Base-by-base conservation (phyloP, 768 basidiomycete genomes). In the Tephrocybe sp. region DNA sequence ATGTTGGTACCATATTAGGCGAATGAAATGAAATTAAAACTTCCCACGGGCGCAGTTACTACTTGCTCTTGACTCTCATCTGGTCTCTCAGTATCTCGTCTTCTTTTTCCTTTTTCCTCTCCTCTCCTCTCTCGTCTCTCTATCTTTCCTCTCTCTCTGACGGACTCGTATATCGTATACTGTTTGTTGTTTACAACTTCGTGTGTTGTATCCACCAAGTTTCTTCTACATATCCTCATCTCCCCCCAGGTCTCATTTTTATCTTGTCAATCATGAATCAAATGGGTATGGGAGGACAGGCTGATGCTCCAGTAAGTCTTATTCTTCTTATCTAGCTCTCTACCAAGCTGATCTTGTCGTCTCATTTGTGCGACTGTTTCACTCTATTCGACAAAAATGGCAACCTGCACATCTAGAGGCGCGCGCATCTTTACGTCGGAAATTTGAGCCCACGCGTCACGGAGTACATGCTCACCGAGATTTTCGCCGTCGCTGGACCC, bases 391-490 rank as follows among this genome's bases (percentile, higher is more conserved):
- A 58, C 60, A 49, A 52, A 49, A 56, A 48, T 52, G 58, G 57
- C 48, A 54, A 59, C 56, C 51, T 58, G 48, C 51, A 62, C 45
- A 48, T 56, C 45, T 69, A 91, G 88, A 81, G 89, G 70, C 83
- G 94, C 61, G 95, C 97, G 60, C 97, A 99, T 77, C 87, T 99
- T 62, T 99, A 99, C 69, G 92, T 99, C 70, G 97, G 97, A 56
- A 98, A 98, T 72, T 78, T 99, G 68, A 93, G 90, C 65, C 94
- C 96, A 57, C 84, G 97, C 39, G 97, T 99, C 46, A 98, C 95
- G 48, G 97, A 98, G 76, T 96, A 94, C 75, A 98, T 98, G 91
- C 86, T 98, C 66, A 93, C 92, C 39, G 96, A 98, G 71, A 95
- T 94, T 56, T 95, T 94, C 67, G 92, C 92, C 68, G 92, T 94